Evolutionary conservation across 1,284 basidiomycete species (phyloP).

Genomic region (Rhodotorula sp.): DNA sequence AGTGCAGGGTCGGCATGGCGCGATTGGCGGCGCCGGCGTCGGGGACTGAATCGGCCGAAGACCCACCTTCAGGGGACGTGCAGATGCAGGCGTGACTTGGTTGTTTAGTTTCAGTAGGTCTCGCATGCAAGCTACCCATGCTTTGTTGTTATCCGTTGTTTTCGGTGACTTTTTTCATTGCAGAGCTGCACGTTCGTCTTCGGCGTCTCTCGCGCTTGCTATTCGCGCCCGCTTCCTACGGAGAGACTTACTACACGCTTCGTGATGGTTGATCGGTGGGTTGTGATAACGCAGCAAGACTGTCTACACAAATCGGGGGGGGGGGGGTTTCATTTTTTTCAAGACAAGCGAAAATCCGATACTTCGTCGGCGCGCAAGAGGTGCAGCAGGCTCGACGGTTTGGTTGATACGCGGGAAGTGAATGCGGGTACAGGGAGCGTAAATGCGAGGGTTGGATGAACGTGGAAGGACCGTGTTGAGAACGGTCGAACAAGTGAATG

Average conservation of each 20-base stretch:
- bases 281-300: neutral
- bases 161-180: no score
- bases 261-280: neutral
- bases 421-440: neutral
- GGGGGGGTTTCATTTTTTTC: neutral
- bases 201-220: no score
- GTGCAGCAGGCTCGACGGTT: no score
- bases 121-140: neutral
- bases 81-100: slow-evolving; percentile 6
- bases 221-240: no score
- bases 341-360: neutral
- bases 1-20: slow-evolving; percentile 5
- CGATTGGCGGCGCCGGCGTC: neutral
- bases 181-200: no score
- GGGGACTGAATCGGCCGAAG: neutral
- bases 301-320: neutral
- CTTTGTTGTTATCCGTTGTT: neutral
- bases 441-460: neutral
- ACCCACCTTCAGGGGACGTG: neutral
- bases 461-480: neutral
- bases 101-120: neutral
- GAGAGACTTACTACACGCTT: neutral
- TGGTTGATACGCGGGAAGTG: neutral
- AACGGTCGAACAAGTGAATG: neutral
- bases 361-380: neutral